Conservation (phyloP, 768 basidiomycete genomes). For the Kwoniella europaea region DNA sequence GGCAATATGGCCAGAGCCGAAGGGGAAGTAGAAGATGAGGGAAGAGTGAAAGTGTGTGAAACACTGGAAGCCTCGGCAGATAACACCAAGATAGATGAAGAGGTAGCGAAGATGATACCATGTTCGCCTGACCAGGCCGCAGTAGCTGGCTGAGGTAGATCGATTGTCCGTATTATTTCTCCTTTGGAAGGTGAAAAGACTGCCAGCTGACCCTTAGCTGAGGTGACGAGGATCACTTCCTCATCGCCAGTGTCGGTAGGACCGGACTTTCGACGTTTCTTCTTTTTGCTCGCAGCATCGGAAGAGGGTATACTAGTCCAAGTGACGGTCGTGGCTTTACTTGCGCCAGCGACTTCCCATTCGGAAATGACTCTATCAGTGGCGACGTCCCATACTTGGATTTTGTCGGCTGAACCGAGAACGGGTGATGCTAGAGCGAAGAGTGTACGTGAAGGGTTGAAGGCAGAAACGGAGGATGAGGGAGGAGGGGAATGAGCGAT, state of each 20-base stretch:
- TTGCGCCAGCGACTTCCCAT: slow-evolving; percentile 51
- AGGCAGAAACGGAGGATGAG: slow-evolving; percentile 46
- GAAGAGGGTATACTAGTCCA: slow-evolving; percentile 33
- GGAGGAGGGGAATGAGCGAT: slow-evolving; percentile 50
- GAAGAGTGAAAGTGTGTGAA: slow-evolving; percentile 36
- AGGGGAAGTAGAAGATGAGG: slow-evolving; percentile 26
- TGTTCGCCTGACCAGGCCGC: slow-evolving; percentile 38
- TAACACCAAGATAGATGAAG: slow-evolving; percentile 33
- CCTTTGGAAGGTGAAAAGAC: slow-evolving; percentile 37
- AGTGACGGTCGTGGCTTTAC: slow-evolving; percentile 39
- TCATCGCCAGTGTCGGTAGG: slow-evolving; percentile 29
- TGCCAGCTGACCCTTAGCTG: slow-evolving; percentile 33
- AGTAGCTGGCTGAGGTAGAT: slow-evolving; percentile 32
- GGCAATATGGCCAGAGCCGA: slow-evolving; percentile 40
- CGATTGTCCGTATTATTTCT: slow-evolving; percentile 33
- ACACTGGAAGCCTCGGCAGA: slow-evolving; percentile 27
- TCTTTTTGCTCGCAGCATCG: slow-evolving; percentile 32
- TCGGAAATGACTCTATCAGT: slow-evolving; percentile 46
- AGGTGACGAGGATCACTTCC: slow-evolving; percentile 44
- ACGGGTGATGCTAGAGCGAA: slow-evolving; percentile 51
- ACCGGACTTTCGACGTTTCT: slow-evolving; percentile 32
- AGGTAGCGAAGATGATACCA: slow-evolving; percentile 34
- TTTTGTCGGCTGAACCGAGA: slow-evolving; percentile 53
- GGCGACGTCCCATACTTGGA: slow-evolving; percentile 54
- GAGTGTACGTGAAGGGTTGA: slow-evolving; percentile 49